Conservation (phyloP, 768 basidiomycete genomes). For the Russula sp. region DNA sequence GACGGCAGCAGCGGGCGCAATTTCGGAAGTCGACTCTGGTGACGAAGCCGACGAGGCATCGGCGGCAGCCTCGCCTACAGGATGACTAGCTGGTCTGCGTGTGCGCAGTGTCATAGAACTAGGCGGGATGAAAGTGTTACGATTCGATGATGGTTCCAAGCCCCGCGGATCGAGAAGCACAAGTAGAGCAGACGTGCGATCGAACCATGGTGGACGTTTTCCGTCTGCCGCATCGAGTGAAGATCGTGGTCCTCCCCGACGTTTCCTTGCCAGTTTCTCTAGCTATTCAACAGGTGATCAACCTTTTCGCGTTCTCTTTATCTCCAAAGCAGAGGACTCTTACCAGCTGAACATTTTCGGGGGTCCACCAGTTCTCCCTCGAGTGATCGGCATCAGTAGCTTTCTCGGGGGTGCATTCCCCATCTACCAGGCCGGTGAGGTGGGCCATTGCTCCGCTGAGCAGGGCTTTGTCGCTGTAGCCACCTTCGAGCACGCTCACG, state of each 20-base stretch:
- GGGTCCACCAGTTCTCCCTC: conserved; percentile 36
- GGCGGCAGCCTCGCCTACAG: not conserved
- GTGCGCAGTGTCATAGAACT: conserved; percentile 26
- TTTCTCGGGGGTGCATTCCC: conserved; percentile 1
- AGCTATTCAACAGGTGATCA: conserved; percentile 12
- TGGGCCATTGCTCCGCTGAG: conserved; percentile 82
- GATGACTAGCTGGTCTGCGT: conserved; percentile 10
- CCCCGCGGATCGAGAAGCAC: conserved; percentile 15
- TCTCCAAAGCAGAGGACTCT: not conserved
- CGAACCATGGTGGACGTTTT: conserved; percentile 22
- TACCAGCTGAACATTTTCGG: conserved; percentile 26
- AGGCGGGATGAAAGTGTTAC: conserved; percentile 17
- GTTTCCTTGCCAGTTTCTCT: conserved; percentile 26
- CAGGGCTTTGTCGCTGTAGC: conserved; percentile 88
- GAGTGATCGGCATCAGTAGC: not conserved
- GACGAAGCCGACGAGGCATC: not conserved
- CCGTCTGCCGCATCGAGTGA: conserved; percentile 9
- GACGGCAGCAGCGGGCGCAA: not conserved
- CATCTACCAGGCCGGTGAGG: conserved; percentile 60
- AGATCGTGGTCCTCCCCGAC: conserved; percentile 14
- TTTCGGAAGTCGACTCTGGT: conserved; percentile 16
- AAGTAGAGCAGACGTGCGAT: conserved; percentile 25
- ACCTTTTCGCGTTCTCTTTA: not conserved
- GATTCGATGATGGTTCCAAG: conserved; percentile 12
- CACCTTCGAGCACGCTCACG: conserved; percentile 91